Base-by-base conservation (phyloP, 139 green algal genomes). In the Microglena sp. region DNA sequence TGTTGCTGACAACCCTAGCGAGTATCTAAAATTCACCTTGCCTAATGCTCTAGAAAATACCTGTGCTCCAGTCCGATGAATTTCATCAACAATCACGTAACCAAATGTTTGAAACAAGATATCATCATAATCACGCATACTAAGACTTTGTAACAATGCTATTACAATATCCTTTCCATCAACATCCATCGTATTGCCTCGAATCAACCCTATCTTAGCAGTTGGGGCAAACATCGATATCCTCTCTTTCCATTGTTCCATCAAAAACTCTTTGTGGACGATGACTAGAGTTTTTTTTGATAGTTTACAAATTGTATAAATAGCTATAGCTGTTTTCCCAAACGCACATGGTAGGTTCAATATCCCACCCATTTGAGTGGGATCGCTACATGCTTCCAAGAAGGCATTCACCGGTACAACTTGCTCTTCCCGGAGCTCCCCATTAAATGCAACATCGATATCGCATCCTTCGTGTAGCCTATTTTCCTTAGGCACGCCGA, bases 241-340 rank as follows among this genome's bases (percentile, higher is more conserved):
- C 3, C 67, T 58, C 57, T 73, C 67, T 2, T 26, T 31, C 67
- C 67, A 73, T 33, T 73, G 67, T 15, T 35, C n/a, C 57, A 67
- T 1, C 45, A 73, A 46, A 27, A 73, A 73, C 4, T 73, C 67
- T 46, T 73, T 73, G 67, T 73, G 67, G 4, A 73, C 67, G 33
- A 73, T 29, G 26, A 73, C 45, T 3, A 73, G 7, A 11, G 58
- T 64, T 24, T 62, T 62, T 15, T 53, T 8, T 1, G 24, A 11
- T n/a, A 73, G 24, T 2, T 45, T 24, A 2, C 3, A n/a, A 2
- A 66, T n/a, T 11, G 62, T 36, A 45, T 73, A 43, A 2, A 73
- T 5, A 1, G 57, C 67, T 11, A 60, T 54, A 21, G 63, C 67
- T 21, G 67, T 73, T 46, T 73, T 73, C 6, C 67, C 67, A 18